phyloP scores from a whole-genome alignment of 441 rosid species.

The Arabidopsis lyrata region DNA sequence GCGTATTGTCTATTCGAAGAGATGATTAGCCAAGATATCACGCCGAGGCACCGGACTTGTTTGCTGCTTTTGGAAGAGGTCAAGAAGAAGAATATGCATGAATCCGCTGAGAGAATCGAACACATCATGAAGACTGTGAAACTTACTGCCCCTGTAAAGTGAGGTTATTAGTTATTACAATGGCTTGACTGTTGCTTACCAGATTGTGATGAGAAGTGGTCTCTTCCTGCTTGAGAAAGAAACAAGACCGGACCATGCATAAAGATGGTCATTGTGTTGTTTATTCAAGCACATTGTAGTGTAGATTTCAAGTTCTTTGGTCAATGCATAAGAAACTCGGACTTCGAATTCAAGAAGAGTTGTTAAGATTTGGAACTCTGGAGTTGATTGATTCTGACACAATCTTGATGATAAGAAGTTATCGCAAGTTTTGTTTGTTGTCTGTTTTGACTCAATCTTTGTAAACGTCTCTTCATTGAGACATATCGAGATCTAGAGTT shows the following conservation, averaged over 20 bases:
- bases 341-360: neutral
- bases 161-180: slow-evolving; percentile 19
- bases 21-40: slow-evolving; percentile 73
- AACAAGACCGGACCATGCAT: neutral
- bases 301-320: slow-evolving; percentile 13
- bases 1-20: slow-evolving; percentile 75
- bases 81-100: slow-evolving; percentile 57
- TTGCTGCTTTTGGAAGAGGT: slow-evolving; percentile 71
- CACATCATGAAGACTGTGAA: slow-evolving; percentile 56
- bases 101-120: slow-evolving; percentile 61
- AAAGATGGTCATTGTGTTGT: slow-evolving; percentile 7
- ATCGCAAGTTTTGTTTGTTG: slow-evolving; percentile 27
- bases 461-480: slow-evolving; percentile 2
- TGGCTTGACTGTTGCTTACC: neutral
- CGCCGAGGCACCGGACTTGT: slow-evolving; percentile 66
- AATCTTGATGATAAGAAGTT: neutral
- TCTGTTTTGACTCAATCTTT: slow-evolving; percentile 11
- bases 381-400: slow-evolving; percentile 35
- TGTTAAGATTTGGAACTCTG: slow-evolving; percentile 5
- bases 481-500: slow-evolving; percentile 12
- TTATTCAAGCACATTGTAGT: neutral
- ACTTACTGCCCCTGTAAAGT: slow-evolving; percentile 42
- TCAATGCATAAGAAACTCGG: neutral
- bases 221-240: neutral
- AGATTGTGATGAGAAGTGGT: neutral